Evolutionary conservation across 495 filamentous ascomycete genomes (phyloP), one percentile per base, ranked within the genome.

Genomic region (Penicillium atrosanguineum): DNA sequence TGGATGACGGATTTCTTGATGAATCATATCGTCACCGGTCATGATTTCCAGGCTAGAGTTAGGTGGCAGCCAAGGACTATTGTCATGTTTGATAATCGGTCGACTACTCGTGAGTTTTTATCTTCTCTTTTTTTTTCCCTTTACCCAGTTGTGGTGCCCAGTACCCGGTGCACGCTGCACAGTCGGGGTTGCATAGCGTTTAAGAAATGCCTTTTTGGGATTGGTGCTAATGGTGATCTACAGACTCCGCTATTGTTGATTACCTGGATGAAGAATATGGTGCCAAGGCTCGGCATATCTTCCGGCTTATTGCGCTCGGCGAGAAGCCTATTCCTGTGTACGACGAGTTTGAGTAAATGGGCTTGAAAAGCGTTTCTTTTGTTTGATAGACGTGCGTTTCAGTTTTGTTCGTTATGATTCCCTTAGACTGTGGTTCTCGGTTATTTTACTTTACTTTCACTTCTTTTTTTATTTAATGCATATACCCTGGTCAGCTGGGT

Each of bases 11-110:
- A 94, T 60, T 96, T 95, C 74, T 75, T 97, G 11, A 94, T 89
- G 74, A 84, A 93, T 67, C 91, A 96, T 64, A 85, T 95, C 37
- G 82, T 87, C 5, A 83, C 78, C 21, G 88, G 91, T 15, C 83
- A 87, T 59, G 91, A 96, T 72, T 92, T 94, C 78, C 92, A 97
- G 61, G 85, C 83, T 8, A 78, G 92, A n/a, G 84, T 97, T 44
- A 84, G 87, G 57, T 96, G 90, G 90, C 81, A 87, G 57, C 80
- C 83, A 11, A 81, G 82, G 36, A 94, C 89, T 3, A 91, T 96
- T 21, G 88, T 96, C 8, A 86, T 96, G 11, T 95, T 91, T 84
- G 91, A 96, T 69, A 83, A 83, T 54, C 75, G 81, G 29, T 73
- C 69, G 29, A 82, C 79, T 6, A 74, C 79, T 46, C 81, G 81